Percentiles rank a stretch among this genome's conserved stretches.
Conservation (phyloP, 768 basidiomycete species). For the Suillus brevipes region DNA sequence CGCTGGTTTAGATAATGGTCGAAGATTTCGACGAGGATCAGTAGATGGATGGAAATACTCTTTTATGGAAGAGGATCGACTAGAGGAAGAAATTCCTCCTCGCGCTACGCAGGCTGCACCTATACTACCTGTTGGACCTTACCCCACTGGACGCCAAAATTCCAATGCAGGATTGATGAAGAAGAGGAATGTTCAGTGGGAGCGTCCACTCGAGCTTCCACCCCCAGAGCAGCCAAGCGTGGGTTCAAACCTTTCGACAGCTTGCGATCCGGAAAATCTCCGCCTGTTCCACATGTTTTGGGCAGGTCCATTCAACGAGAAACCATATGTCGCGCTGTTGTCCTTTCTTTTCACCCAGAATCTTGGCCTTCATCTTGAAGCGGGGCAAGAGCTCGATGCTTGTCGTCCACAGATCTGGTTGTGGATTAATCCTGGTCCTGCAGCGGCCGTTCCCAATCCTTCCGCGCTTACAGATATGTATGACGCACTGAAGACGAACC, state of each 20-base stretch:
- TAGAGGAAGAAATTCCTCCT: conserved; percentile 17
- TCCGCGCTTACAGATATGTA: conserved; percentile 81
- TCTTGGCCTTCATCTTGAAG: conserved; percentile 67
- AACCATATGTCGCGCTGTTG: conserved; percentile 88
- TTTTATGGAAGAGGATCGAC: conserved; percentile 52
- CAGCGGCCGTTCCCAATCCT: conserved; percentile 79
- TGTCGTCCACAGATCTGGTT: conserved; percentile 94
- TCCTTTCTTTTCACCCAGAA: conserved; percentile 96
- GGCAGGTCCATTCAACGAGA: conserved; percentile 96
- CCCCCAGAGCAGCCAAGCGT: conserved; percentile 44
- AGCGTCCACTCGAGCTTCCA: conserved; percentile 51
- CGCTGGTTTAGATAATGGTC: conserved; percentile 78
- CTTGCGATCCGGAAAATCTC: conserved; percentile 78
- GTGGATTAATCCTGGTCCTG: conserved; percentile 95
- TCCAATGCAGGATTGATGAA: conserved; percentile 55
- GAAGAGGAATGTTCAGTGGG: conserved; percentile 61
- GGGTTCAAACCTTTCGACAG: conserved; percentile 38
- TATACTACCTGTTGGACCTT: conserved; percentile 21
- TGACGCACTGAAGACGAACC: conserved; percentile 69
- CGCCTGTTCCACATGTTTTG: conserved; percentile 95
- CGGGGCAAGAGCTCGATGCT: conserved; percentile 38
- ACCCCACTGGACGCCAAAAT: conserved; percentile 37
- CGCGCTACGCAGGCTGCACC: conserved; percentile 15
- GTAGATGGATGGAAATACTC: conserved; percentile 81
- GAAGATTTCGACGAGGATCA: conserved; percentile 68